Percentiles rank a stretch among this genome's conserved stretches.
Conservation (phyloP, 768 basidiomycete species). For the Boletales sp. region DNA sequence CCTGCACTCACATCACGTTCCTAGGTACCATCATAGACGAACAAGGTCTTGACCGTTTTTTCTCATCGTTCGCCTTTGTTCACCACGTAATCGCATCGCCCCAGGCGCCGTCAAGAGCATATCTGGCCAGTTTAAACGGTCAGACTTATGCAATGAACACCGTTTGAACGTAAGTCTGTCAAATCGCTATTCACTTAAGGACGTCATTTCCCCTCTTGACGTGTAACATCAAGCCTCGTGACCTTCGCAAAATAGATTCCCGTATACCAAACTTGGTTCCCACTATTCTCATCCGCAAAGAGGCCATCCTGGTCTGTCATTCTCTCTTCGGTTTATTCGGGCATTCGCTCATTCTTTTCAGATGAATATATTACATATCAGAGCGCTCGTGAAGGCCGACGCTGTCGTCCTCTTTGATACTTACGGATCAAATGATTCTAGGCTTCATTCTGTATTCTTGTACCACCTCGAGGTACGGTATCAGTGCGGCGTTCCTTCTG, state of each 20-base stretch:
- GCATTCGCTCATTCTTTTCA: conserved; percentile 29
- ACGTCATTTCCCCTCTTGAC: conserved; percentile 23
- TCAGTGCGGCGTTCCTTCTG: conserved; percentile 8
- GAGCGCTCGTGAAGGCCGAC: conserved; percentile 92
- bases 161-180: conserved; percentile 73
- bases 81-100: conserved; percentile 28
- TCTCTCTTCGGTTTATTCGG: neutral
- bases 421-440: conserved; percentile 82
- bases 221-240: conserved; percentile 66
- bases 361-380: conserved; percentile 93
- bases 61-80: conserved; percentile 8
- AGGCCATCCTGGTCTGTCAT: conserved; percentile 77
- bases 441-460: conserved; percentile 81
- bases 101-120: conserved; percentile 83
- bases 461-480: conserved; percentile 76
- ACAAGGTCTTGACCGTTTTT: conserved; percentile 53
- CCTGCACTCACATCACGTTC: conserved; percentile 15
- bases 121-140: conserved; percentile 86
- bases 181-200: conserved; percentile 9
- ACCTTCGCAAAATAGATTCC: conserved; percentile 95
- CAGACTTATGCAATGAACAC: conserved; percentile 85
- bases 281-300: conserved; percentile 84
- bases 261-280: conserved; percentile 92
- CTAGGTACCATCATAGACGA: conserved; percentile 85
- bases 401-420: conserved; percentile 90